Percentiles rank a stretch among this genome's conserved stretches.
phyloP scores from a whole-genome alignment of 371 early-diverging fungal species.

The Mucor racemosus region DNA sequence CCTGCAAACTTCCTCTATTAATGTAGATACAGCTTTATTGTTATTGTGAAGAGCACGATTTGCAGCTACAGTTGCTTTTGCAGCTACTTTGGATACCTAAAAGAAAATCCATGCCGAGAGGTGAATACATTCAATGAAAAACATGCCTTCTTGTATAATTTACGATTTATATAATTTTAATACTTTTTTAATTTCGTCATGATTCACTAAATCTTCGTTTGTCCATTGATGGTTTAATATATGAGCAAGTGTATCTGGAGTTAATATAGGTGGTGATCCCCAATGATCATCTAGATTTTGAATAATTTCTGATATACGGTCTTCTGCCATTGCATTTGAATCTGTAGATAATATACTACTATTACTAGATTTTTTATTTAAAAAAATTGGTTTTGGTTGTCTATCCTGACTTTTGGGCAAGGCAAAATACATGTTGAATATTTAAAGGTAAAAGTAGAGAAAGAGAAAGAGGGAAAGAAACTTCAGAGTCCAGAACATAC shows the following conservation, averaged over 20 bases:
- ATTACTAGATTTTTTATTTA: slow-evolving; percentile 5
- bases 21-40: slow-evolving; percentile 10
- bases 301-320: slow-evolving; percentile 32
- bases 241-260: slow-evolving; percentile 33
- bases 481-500: neutral
- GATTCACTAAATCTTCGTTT: slow-evolving; percentile 1
- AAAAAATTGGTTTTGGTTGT: neutral
- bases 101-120: neutral
- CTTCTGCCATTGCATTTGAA: slow-evolving; percentile 18
- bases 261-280: slow-evolving; percentile 39
- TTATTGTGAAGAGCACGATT: slow-evolving; percentile 5
- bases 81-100: slow-evolving; percentile 11
- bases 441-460: slow-evolving; percentile 7
- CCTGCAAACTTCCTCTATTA: slow-evolving; percentile 31
- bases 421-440: slow-evolving; percentile 26
- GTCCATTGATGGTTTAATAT: slow-evolving; percentile 34
- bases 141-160: neutral
- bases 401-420: slow-evolving; percentile 29
- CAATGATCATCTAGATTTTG: slow-evolving; percentile 38
- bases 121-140: neutral
- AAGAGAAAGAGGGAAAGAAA: neutral
- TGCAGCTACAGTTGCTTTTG: slow-evolving; percentile 4
- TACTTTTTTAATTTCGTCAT: slow-evolving; percentile 21
- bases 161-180: neutral
- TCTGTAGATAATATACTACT: slow-evolving; percentile 8